Evolutionary conservation across 2,329 filamentous ascomycete species (phyloP), one percentile per base, ranked within the genome.

Genomic region (Aciculosporium take): DNA sequence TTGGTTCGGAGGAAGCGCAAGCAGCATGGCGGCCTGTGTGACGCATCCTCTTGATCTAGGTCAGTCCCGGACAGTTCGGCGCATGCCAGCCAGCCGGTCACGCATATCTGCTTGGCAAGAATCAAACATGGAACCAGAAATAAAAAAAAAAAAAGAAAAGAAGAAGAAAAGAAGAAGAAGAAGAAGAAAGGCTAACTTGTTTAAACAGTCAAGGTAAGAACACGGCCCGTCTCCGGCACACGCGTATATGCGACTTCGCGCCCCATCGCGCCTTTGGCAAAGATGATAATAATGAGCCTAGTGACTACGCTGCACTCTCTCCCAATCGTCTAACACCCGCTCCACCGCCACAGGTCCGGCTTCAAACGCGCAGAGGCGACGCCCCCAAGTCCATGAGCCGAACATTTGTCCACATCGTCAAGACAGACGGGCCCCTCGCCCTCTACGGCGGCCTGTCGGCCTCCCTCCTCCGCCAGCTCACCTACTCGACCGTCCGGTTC

Each of bases 1-100:
- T 63, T 96, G 89, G 91, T 96, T 98, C 61, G 91, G 91, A 48
- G 91, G 91, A 42, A 94, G 85, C 58, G 87, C 89, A 39, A 91
- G 84, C 56, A 93, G 85, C 58, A 81, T 91, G 69, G 89, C 89
- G 29, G 88, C 89, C 34, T 81, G 79, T 51, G 84, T 94, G 37
- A 96, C 89, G 24, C 89, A 96, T 70, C 89, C 89, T 38, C 69
- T 96, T 56, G 88, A 95, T 73, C 71, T 95, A 49, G 76, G 86
- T 93, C 72, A 61, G 81, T 67, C 18, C 24, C 5, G 9, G 12
- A 12, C 8, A 7, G n/a, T 5, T 12, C 6, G 12, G 28, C 17
- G 10, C 8, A 3, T 13, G 13, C 12, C 6, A 34, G 12, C 7
- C 18, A 34, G 31, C 18, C 31, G n/a, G n/a, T n/a, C n/a, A n/a